Percentiles rank a stretch among this genome's conserved stretches.
Conservation (phyloP, 371 early-diverging fungal genomes). For the Mortierella polycephala region DNA sequence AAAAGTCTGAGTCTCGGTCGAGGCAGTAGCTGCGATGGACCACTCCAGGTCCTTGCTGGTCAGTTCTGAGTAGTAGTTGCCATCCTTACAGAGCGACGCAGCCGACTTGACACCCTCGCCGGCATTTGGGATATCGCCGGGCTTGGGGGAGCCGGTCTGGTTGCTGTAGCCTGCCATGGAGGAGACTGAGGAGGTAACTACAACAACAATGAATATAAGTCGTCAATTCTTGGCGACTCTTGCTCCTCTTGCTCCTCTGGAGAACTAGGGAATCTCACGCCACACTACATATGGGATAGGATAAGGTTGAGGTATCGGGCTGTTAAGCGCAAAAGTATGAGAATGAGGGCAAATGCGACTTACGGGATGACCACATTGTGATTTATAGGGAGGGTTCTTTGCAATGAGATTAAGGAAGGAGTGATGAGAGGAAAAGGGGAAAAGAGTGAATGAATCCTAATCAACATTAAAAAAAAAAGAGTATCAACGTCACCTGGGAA, state of each 20-base stretch:
- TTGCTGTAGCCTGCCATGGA: constrained; percentile 40
- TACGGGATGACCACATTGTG: constrained; percentile 37
- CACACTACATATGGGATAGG: too few species aligned
- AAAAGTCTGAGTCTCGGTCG: constrained; percentile 91
- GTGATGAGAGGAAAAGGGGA: neutral
- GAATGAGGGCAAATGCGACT: constrained; percentile 12
- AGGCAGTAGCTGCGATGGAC: constrained; percentile 76
- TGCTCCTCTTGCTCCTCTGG: too few species aligned
- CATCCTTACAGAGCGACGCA: constrained; percentile 66
- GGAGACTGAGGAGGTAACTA: constrained; percentile 49
- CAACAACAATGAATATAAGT: neutral
- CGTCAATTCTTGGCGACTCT: too few species aligned
- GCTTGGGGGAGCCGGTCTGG: constrained; percentile 26
- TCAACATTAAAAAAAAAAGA: neutral
- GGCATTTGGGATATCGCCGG: constrained; percentile 48
- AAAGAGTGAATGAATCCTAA: neutral
- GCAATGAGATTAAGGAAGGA: constrained; percentile 5
- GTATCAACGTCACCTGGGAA: neutral
- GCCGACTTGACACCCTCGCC: constrained; percentile 60
- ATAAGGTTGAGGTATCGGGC: too few species aligned
- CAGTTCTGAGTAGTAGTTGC: constrained; percentile 66
- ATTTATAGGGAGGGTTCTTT: neutral
- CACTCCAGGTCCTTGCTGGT: constrained; percentile 76
- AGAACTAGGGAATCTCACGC: neutral
- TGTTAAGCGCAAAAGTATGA: neutral